A percentile compares a stretch with the other conserved stretches of the same genome.
phyloP scores from a whole-genome alignment of 2,329 filamentous ascomycete genomes.

The Pseudophaeomoniella oleicola region DNA sequence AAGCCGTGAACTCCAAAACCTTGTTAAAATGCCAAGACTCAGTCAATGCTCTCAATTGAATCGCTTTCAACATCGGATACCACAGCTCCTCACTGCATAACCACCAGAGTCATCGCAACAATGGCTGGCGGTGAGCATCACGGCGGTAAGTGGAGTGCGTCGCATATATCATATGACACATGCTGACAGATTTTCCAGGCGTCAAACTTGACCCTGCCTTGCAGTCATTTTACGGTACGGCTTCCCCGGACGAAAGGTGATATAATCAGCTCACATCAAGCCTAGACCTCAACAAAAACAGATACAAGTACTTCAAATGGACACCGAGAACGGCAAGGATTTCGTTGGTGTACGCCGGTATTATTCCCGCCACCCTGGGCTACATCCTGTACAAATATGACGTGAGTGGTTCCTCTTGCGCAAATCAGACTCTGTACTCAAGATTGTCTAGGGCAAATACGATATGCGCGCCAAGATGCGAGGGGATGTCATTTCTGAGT shows the following conservation, averaged over 20 bases:
- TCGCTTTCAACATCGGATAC: too few species aligned
- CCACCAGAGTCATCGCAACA: conserved; percentile 11
- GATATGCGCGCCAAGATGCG: conserved; percentile 75
- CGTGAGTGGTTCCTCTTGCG: conserved; percentile 43
- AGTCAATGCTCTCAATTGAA: too few species aligned
- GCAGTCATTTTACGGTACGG: conserved; percentile 36
- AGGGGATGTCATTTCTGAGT: conserved; percentile 73
- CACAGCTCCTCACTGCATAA: conserved; percentile 2
- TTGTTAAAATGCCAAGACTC: too few species aligned
- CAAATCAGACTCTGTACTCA: not conserved
- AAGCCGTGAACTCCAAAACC: too few species aligned
- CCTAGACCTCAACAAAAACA: conserved; percentile 60
- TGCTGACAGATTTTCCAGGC: not conserved
- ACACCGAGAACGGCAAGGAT: conserved; percentile 69
- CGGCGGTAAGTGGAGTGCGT: not conserved
- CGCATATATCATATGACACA: conserved; percentile 2
- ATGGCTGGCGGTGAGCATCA: conserved; percentile 32
- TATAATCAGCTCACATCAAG: not conserved
- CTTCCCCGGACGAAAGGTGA: conserved; percentile 10
- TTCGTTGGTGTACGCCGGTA: conserved; percentile 59
- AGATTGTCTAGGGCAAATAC: conserved; percentile 57
- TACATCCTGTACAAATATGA: conserved; percentile 68
- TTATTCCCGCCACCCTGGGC: conserved; percentile 57
- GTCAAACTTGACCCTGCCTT: conserved; percentile 28
- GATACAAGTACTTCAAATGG: conserved; percentile 94